A percentile compares a stretch with the other conserved stretches of the same genome.
Conservation (phyloP, 352 stramenopile genomes). For the Globisporangium sylvaticum region DNA sequence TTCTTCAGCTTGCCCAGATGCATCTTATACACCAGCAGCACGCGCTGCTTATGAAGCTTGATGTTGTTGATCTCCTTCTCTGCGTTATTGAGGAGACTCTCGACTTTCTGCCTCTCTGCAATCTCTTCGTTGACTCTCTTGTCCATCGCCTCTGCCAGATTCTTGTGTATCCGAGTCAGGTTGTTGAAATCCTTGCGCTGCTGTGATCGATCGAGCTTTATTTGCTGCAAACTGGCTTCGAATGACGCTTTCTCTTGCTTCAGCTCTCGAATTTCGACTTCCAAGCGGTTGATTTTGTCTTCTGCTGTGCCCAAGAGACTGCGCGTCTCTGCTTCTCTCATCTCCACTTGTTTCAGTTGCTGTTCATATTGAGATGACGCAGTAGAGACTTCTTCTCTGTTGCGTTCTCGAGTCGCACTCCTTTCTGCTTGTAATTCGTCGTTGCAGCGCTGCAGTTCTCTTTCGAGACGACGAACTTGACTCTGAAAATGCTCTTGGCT, state of each 20-base stretch:
- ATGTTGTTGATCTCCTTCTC: conserved; percentile 24
- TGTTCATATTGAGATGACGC: conserved; percentile 28
- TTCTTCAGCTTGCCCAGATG: conserved; percentile 26
- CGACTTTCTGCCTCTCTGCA: conserved; percentile 22
- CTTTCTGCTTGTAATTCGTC: conserved; percentile 26
- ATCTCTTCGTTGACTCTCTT: conserved; percentile 31
- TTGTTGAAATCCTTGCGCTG: conserved; percentile 63
- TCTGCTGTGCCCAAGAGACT: conserved; percentile 7
- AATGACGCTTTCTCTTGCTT: conserved; percentile 8
- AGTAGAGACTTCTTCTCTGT: conserved; percentile 18
- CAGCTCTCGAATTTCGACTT: conserved; percentile 26
- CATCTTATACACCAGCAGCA: conserved; percentile 24
- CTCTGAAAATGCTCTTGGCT: conserved; percentile 30
- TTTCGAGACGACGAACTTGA: conserved; percentile 25
- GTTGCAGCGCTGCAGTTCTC: conserved; percentile 23
- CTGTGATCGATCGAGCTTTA: conserved; percentile 33
- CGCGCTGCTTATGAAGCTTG: conserved; percentile 24
- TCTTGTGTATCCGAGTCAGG: conserved; percentile 66
- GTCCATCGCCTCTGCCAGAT: conserved; percentile 48
- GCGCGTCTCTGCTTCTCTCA: conserved; percentile 19
- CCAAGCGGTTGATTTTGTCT: conserved; percentile 11
- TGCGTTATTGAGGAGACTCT: conserved; percentile 12
- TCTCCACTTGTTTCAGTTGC: conserved; percentile 24
- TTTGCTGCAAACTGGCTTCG: conserved; percentile 9
- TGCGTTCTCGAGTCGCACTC: conserved; percentile 19